Evolutionary conservation across 495 filamentous ascomycete genomes (phyloP), one percentile per base, ranked within the genome.

Genomic region (Penicillium diatomitis): DNA sequence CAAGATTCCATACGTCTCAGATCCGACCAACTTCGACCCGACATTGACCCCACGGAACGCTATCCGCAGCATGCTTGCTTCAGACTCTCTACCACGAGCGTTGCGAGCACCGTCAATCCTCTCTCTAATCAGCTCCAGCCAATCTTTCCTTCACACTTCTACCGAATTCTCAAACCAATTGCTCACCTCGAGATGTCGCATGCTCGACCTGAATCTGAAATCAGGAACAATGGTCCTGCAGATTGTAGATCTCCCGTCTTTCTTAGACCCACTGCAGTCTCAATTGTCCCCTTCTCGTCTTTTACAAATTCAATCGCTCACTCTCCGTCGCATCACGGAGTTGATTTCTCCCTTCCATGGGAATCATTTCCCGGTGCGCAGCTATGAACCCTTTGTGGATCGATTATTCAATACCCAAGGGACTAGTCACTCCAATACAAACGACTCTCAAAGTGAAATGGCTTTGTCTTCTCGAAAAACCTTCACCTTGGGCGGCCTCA

Each of bases 41-140:
- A 90, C 84, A 3, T 66, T 87, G 33, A 95, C 92, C 0, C 67
- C 71, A 34, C 76, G 92, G 41, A 98, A 97, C 59, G 79, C 90
- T 0, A 73, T 95, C 29, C 83, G 92, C 41, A 67, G 81, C 46
- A 63, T 96, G 38, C 69, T 79, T 37, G 66, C 68, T 10, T 63
- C 73, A 7, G 63, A 83, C 41, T 58, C 59, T 6, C 68, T 97
- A 8, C 91, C 91, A 0, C 62, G 63, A 6, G 90, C 89, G 0
- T 69, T 97, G 0, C 75, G 78, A 49, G 77, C 80, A 37, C 68
- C 73, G 2, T 78, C 84, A 5, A 76, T 95, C 32, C 63, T 90
- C 0, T 67, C 65, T 0, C 54, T 87, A 38, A 57, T 77, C 2
- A 54, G 58, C 34, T 65, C 71, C 33, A 72, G 65, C 41, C 55